Conservation (phyloP, 768 basidiomycete species). For the Tylopilus intermedius region DNA sequence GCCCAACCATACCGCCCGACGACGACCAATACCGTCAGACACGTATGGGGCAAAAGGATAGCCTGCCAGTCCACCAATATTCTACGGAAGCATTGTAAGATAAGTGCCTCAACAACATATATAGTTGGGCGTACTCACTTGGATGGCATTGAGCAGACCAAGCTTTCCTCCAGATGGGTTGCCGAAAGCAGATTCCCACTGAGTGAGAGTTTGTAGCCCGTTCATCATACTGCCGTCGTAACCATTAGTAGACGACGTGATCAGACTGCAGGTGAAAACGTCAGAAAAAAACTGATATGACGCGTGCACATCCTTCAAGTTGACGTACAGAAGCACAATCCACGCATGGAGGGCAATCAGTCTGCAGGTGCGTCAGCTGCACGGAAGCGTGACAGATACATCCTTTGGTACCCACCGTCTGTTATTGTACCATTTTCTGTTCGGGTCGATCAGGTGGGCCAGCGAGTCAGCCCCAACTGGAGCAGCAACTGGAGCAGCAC, state of each 20-base stretch:
- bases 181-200: constrained; percentile 61
- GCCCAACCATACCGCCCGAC: constrained; percentile 60
- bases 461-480: constrained; percentile 34
- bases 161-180: constrained; percentile 54
- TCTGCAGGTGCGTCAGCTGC: constrained; percentile 28
- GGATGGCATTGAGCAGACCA: constrained; percentile 71
- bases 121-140: constrained; percentile 35
- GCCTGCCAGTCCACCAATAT: constrained; percentile 62
- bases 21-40: constrained; percentile 69
- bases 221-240: constrained; percentile 82
- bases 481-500: constrained; percentile 35
- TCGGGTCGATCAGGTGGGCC: constrained; percentile 57
- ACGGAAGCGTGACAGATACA: not conserved
- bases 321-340: constrained; percentile 59
- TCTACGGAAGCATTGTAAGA: constrained; percentile 35
- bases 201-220: constrained; percentile 61
- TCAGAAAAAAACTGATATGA: constrained; percentile 1
- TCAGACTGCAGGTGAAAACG: constrained; percentile 40
- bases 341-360: constrained; percentile 62
- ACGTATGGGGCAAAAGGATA: constrained; percentile 69
- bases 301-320: not conserved
- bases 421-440: constrained; percentile 74
- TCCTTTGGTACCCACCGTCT: constrained; percentile 41
- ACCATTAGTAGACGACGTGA: constrained; percentile 72
- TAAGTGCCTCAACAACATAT: not conserved